phyloP scores from a whole-genome alignment of 768 basidiomycete species.

The Omphalotus guepiniiformis region DNA sequence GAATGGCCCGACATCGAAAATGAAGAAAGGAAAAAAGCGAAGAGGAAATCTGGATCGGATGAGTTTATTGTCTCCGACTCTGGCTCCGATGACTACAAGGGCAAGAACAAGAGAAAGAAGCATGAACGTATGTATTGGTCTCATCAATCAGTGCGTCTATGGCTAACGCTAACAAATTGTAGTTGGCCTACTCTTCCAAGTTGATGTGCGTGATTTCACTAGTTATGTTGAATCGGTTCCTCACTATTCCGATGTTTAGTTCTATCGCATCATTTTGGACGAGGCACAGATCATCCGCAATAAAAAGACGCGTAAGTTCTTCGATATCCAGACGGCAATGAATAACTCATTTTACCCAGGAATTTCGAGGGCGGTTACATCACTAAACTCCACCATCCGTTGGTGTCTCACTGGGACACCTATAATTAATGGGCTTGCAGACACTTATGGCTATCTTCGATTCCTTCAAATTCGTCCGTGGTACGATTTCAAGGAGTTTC shows the following conservation, averaged over 20 bases:
- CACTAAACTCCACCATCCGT: constrained; percentile 47
- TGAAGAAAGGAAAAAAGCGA: constrained; percentile 37
- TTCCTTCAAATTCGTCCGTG: constrained; percentile 43
- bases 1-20: constrained; percentile 57
- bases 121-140: constrained; percentile 22
- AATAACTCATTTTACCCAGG: constrained; percentile 29
- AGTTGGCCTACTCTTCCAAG: constrained; percentile 48
- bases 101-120: constrained; percentile 26
- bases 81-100: constrained; percentile 26
- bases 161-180: not conserved
- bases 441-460: constrained; percentile 46
- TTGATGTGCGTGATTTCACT: constrained; percentile 31
- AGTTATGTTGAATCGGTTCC: not conserved
- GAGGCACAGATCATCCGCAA: constrained; percentile 56
- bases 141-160: not conserved
- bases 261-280: constrained; percentile 50
- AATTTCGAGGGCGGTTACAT: constrained; percentile 49
- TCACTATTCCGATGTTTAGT: constrained; percentile 25
- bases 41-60: constrained; percentile 22
- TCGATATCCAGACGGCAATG: not conserved
- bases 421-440: constrained; percentile 18
- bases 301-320: constrained; percentile 38
- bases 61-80: constrained; percentile 34
- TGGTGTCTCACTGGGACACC: constrained; percentile 67
- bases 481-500: constrained; percentile 42